These are phyloP conservation scores for Pseudogymnoascus sp. DNA, from an alignment of 2,329 filamentous ascomycete species.

Conservation along the genomic window DNA sequence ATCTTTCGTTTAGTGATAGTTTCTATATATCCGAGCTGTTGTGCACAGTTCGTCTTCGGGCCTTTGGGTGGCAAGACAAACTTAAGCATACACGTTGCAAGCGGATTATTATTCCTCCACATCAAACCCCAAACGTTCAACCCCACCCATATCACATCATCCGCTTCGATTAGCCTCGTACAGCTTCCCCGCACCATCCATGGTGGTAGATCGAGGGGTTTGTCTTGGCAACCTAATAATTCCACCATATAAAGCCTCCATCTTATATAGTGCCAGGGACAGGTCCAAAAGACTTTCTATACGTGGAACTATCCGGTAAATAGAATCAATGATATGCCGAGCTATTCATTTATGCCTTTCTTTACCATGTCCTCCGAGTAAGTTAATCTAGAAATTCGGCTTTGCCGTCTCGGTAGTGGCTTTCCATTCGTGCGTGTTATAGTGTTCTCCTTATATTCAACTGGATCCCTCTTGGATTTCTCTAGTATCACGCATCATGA, in stretches of 20 bases:
- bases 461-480: not conserved
- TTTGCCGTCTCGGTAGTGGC: not conserved
- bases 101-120: slow-evolving; percentile 2
- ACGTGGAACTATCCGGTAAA: not conserved
- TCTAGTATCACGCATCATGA: not conserved
- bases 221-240: not conserved
- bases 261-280: not conserved
- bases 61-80: not conserved
- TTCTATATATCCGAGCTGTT: not conserved
- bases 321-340: not conserved
- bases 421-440: not conserved
- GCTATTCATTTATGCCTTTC: not conserved
- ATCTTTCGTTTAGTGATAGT: not conserved
- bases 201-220: not conserved
- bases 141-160: not conserved
- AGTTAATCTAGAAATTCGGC: not conserved
- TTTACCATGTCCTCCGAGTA: not conserved
- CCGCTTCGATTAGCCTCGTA: not conserved
- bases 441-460: not conserved
- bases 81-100: not conserved
- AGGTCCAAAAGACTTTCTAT: not conserved
- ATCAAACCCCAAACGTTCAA: not conserved
- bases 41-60: not conserved
- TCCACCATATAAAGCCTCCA: not conserved
- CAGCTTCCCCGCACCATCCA: not conserved